Percentiles rank a stretch among this genome's conserved stretches.
phyloP scores from a whole-genome alignment of 306 rosid genomes.

The Pueraria montana region DNA sequence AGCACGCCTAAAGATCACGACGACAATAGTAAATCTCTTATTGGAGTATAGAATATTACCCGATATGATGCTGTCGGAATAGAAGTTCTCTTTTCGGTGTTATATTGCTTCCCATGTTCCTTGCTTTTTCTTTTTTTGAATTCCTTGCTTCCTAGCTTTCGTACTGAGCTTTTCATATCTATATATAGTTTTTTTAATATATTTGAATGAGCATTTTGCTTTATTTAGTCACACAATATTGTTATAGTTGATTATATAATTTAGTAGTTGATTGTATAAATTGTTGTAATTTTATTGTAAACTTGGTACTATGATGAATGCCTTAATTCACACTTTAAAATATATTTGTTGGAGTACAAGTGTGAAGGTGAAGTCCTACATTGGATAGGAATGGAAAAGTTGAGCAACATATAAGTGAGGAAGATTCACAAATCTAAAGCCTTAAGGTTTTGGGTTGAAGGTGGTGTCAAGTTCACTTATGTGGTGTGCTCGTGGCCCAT shows the following conservation, averaged over 20 bases:
- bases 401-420: too few species aligned
- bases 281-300: too few species aligned
- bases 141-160: neutral
- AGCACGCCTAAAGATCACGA: slow-evolving; percentile 43
- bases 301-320: neutral
- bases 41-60: slow-evolving; percentile 47
- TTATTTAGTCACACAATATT: neutral
- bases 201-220: neutral
- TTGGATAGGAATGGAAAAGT: too few species aligned
- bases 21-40: slow-evolving; percentile 36
- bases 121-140: neutral
- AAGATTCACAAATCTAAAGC: too few species aligned
- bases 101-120: slow-evolving; percentile 39
- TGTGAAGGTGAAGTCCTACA: too few species aligned
- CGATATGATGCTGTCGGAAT: slow-evolving; percentile 70
- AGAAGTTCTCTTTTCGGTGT: slow-evolving; percentile 51
- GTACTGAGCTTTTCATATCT: neutral
- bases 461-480: too few species aligned
- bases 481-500: too few species aligned
- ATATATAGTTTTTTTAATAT: too few species aligned
- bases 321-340: neutral
- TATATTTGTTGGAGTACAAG: too few species aligned
- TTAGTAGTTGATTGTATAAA: neutral
- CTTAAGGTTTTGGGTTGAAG: too few species aligned
- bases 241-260: neutral